phyloP scores from a whole-genome alignment of 2,329 filamentous ascomycete species.

The Colletotrichum liaoningense region DNA sequence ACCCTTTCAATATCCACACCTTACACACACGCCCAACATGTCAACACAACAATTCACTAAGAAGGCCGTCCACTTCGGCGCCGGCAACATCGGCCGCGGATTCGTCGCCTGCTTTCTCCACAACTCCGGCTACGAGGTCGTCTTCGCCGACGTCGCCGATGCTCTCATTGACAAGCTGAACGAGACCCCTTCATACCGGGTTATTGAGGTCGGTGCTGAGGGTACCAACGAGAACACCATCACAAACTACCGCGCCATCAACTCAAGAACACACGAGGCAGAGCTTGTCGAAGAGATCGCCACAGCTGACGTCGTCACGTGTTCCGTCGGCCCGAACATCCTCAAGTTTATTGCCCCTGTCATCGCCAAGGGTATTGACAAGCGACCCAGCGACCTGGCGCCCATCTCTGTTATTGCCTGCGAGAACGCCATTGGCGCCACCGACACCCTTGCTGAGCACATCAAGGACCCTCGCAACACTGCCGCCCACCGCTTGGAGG shows the following conservation, averaged over 20 bases:
- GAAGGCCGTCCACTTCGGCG: constrained; percentile 87
- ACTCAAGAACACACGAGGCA: constrained; percentile 86
- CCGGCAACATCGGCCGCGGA: constrained; percentile 87
- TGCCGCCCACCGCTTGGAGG: constrained; percentile 71
- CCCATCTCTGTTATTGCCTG: constrained; percentile 95
- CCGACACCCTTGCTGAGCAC: constrained; percentile 84
- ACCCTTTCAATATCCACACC: not conserved
- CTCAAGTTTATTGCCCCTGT: constrained; percentile 96
- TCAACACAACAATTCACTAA: constrained; percentile 49
- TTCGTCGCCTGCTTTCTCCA: constrained; percentile 94
- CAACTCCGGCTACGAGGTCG: constrained; percentile 93
- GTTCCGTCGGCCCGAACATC: constrained; percentile 95
- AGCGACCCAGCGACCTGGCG: constrained; percentile 69
- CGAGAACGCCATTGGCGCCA: constrained; percentile 97
- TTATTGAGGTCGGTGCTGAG: constrained; percentile 91
- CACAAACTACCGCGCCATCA: constrained; percentile 96
- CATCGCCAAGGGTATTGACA: constrained; percentile 93
- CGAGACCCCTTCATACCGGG: constrained; percentile 80
- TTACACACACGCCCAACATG: constrained; percentile 49
- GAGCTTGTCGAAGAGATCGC: constrained; percentile 88
- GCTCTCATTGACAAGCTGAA: constrained; percentile 84
- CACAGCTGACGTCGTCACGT: constrained; percentile 91
- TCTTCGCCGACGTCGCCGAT: constrained; percentile 96
- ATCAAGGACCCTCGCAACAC: constrained; percentile 84
- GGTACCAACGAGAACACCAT: constrained; percentile 86